Percentiles rank a stretch among this genome's conserved stretches.
Evolutionary conservation across 345 rosid genomes (phyloP).

Genomic region (Alliaria petiolata): DNA sequence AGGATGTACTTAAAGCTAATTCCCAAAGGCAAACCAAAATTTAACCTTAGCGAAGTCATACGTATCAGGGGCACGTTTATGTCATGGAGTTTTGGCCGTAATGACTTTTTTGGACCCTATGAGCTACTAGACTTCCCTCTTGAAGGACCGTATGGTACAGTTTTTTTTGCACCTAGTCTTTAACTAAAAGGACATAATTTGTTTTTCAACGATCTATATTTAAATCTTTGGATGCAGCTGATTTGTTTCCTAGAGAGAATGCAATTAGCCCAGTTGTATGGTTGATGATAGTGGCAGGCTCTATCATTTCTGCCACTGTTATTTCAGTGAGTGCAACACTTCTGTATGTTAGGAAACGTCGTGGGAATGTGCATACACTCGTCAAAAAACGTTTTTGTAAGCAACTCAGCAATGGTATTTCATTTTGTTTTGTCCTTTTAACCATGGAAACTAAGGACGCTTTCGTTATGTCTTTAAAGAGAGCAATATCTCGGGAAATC

Average conservation of each 20-base stretch:
- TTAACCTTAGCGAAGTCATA: constrained; percentile 52
- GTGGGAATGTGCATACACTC: constrained; percentile 21
- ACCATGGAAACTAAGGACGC: constrained; percentile 24
- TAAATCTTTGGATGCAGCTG: not conserved
- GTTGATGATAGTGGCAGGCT: constrained; percentile 48
- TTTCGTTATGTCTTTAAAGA: constrained; percentile 44
- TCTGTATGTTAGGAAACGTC: constrained; percentile 39
- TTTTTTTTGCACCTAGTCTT: not conserved
- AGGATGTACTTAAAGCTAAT: constrained; percentile 26
- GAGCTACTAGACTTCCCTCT: constrained; percentile 84
- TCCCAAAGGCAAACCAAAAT: constrained; percentile 19
- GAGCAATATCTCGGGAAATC: constrained; percentile 16
- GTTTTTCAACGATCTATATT: not conserved
- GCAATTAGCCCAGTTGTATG: constrained; percentile 40
- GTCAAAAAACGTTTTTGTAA: constrained; percentile 61
- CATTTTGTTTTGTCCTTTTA: not conserved
- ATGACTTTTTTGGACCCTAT: constrained; percentile 73
- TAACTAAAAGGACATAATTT: not conserved
- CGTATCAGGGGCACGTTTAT: constrained; percentile 45
- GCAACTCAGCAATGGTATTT: constrained; percentile 16
- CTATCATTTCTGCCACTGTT: constrained; percentile 40
- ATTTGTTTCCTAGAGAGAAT: not conserved
- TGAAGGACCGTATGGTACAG: constrained; percentile 62
- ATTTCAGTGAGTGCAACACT: constrained; percentile 39
- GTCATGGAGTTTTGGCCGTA: constrained; percentile 51